Evolutionary conservation across 441 rosid species (phyloP), one percentile per base, ranked within the genome.

Genomic region (Cnidoscolus chayamansa): DNA sequence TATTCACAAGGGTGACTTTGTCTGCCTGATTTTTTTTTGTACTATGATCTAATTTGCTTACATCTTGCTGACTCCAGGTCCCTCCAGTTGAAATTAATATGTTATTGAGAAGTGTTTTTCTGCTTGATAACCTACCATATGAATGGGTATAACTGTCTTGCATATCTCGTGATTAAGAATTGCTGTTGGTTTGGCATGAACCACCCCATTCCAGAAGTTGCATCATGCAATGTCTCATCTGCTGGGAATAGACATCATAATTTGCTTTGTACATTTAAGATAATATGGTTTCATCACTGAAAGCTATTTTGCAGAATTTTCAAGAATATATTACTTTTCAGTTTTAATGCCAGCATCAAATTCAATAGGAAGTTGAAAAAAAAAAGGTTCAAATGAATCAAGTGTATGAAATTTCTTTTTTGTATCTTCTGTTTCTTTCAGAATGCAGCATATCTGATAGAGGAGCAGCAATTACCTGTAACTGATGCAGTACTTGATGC

Each of bases 381-480:
- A 35, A 35, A 2, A 35, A 35, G 5, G 5, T 35, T 10, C 6
- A 8, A 1, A 19, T 60, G 25, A 15, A 43, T 72, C 45, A 25
- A 2, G 10, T 35, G 35, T 47, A 50, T 61, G 43, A 15, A 67
- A 8, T 17, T 43, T 35, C 58, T 13, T 45, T 63, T 35, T 35
- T 35, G 5, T 35, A 43, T 61, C 66, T 48, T 59, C 37, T 68
- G 37, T 58, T 64, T 25, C 25, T 68, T 80, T 64, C 88, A 92
- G 97, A 77, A 89, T 65, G 94, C 90, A 54, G 66, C 87, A 16
- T 92, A 87, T 82, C 88, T 92, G 31, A 85, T 86, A 25, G 81
- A 84, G 82, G 73, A 83, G 62, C 83, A 75, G 77, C 83, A 84
- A 15, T 53, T 88, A 25, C 74, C 81, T 4, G 72, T 83, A 68